Percentiles rank a stretch among this genome's conserved stretches.
Evolutionary conservation across 257 asterid species (phyloP).

Genomic region (Agastache rugosa): DNA sequence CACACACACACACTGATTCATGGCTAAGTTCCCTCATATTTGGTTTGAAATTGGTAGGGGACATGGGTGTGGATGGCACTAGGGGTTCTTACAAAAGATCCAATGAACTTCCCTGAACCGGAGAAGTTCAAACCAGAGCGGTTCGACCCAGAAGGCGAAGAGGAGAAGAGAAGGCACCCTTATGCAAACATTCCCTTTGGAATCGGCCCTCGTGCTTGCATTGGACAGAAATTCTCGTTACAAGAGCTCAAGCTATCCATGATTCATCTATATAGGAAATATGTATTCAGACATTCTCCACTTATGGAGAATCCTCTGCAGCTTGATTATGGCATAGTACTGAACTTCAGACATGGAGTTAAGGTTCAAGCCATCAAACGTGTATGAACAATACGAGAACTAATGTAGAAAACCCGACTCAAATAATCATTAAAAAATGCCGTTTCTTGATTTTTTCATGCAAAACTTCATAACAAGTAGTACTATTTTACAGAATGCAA

Average conservation of each 20-base stretch:
- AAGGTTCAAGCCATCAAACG: slow-evolving; percentile 76
- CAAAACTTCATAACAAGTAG: slow-evolving; percentile 34
- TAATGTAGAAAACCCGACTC: background rate
- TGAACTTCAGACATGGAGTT: slow-evolving; percentile 82
- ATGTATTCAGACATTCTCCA: slow-evolving; percentile 71
- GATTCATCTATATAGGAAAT: slow-evolving; percentile 77
- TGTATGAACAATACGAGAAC: slow-evolving; percentile 30
- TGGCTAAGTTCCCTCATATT: background rate
- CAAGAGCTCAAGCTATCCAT: slow-evolving; percentile 82
- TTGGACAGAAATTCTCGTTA: slow-evolving; percentile 86
- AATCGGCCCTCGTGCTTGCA: slow-evolving; percentile 92
- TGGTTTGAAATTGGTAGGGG: slow-evolving; percentile 55
- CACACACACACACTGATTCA: background rate
- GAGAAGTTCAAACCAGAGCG: slow-evolving; percentile 92
- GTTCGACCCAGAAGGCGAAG: slow-evolving; percentile 86
- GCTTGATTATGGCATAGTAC: slow-evolving; percentile 78
- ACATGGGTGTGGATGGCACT: slow-evolving; percentile 99
- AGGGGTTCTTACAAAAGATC: slow-evolving; percentile 93
- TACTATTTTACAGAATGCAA: slow-evolving; percentile 47
- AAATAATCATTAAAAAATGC: background rate
- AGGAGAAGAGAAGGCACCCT: slow-evolving; percentile 85
- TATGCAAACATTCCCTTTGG: slow-evolving; percentile 96
- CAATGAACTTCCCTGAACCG: slow-evolving; percentile 82
- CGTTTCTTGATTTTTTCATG: background rate
- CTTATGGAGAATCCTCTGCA: slow-evolving; percentile 82